phyloP scores from a whole-genome alignment of 768 basidiomycete species.

The Pisolithus albus region DNA sequence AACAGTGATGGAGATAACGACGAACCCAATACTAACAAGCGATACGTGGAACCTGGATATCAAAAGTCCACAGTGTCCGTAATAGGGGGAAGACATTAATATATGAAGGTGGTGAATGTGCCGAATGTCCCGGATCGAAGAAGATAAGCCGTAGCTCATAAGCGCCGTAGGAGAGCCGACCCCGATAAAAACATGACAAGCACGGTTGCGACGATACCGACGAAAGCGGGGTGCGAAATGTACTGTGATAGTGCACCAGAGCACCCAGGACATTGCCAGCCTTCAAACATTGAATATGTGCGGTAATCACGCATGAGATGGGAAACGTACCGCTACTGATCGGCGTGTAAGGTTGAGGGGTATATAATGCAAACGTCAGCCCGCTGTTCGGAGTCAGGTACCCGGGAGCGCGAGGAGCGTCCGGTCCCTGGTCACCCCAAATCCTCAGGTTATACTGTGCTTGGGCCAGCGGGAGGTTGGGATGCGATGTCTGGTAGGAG shows the following conservation, averaged over 20 bases:
- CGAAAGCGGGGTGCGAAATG: conserved; percentile 46
- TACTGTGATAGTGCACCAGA: conserved; percentile 31
- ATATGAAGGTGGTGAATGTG: neutral
- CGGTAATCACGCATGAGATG: neutral
- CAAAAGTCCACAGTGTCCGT: neutral
- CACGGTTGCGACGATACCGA: conserved; percentile 48
- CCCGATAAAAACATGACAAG: conserved; percentile 65
- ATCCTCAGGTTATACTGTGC: conserved; percentile 75
- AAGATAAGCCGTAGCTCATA: neutral
- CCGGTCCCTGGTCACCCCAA: conserved; percentile 73
- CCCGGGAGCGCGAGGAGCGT: conserved; percentile 52
- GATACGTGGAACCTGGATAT: neutral
- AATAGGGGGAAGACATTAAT: neutral
- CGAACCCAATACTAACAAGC: neutral
- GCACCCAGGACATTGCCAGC: conserved; percentile 52
- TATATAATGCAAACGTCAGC: conserved; percentile 79
- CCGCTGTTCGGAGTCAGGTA: conserved; percentile 61
- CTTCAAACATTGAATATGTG: conserved; percentile 22
- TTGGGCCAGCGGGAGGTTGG: conserved; percentile 63
- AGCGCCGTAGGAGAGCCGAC: conserved; percentile 26
- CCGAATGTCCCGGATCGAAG: neutral
- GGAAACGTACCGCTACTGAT: conserved; percentile 43
- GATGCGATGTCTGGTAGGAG: conserved; percentile 54
- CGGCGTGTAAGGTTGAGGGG: conserved; percentile 65
- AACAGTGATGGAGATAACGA: neutral